phyloP scores from a whole-genome alignment of 2,329 filamentous ascomycete species.

The Trichophyton verrucosum region DNA sequence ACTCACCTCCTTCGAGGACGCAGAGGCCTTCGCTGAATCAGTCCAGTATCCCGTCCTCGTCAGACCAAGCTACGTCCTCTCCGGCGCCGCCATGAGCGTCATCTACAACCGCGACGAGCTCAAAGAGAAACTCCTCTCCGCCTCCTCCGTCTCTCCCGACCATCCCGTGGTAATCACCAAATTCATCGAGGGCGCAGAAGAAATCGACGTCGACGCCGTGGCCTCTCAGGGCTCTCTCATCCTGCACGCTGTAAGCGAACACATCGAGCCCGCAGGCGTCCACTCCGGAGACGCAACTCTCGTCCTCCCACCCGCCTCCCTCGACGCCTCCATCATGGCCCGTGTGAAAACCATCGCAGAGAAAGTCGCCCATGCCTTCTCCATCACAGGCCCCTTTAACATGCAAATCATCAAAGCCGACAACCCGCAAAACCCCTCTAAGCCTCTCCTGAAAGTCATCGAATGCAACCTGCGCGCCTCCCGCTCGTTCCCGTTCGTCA shows the following conservation, averaged over 20 bases:
- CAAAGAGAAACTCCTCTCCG: slow-evolving; percentile 86
- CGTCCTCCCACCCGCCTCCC: slow-evolving; percentile 71
- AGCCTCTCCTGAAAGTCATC: slow-evolving; percentile 80
- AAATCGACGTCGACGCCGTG: slow-evolving; percentile 94
- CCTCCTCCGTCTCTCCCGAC: slow-evolving; percentile 81
- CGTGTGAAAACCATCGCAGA: slow-evolving; percentile 90
- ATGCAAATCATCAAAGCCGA: slow-evolving; percentile 99
- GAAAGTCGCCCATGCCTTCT: slow-evolving; percentile 95
- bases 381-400: slow-evolving; percentile 96
- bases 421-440: slow-evolving; percentile 54
- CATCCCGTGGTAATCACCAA: slow-evolving; percentile 97
- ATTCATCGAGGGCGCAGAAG: slow-evolving; percentile 91
- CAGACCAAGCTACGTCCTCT: slow-evolving; percentile 88
- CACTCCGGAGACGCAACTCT: slow-evolving; percentile 96
- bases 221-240: slow-evolving; percentile 75
- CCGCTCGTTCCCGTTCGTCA: slow-evolving; percentile 95
- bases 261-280: slow-evolving; percentile 93
- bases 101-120: slow-evolving; percentile 80
- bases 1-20: slow-evolving; percentile 75
- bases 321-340: slow-evolving; percentile 64
- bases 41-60: slow-evolving; percentile 93
- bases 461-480: slow-evolving; percentile 97
- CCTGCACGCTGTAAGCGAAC: slow-evolving; percentile 84
- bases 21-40: slow-evolving; percentile 69
- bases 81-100: slow-evolving; percentile 96